phyloP scores from a whole-genome alignment of 192 early-diverging fungal species.

The Dissophora globulifera region DNA sequence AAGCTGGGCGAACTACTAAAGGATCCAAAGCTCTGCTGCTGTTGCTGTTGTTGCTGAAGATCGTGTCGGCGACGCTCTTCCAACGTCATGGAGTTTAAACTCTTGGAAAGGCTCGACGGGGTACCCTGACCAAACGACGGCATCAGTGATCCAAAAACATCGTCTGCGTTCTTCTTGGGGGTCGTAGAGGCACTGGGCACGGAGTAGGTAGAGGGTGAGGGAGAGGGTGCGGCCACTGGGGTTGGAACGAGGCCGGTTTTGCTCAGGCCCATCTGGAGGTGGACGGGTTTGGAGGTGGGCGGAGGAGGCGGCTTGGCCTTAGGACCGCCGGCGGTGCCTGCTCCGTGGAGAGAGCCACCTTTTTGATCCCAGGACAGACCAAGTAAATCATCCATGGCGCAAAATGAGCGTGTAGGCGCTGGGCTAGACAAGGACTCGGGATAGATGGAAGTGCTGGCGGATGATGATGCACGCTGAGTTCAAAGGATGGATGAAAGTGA shows the following conservation, averaged over 20 bases:
- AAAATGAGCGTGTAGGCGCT: too few relatives aligned
- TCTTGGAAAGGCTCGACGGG: constrained; percentile 16
- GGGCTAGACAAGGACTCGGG: too few relatives aligned
- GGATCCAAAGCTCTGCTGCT: constrained; percentile 12
- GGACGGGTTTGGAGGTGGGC: constrained; percentile 24
- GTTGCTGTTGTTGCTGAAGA: constrained; percentile 30
- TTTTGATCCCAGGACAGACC: constrained; percentile 49
- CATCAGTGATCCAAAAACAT: constrained; percentile 48
- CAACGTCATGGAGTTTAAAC: constrained; percentile 29
- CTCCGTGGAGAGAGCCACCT: background rate
- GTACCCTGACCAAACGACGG: constrained; percentile 27
- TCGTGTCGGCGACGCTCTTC: constrained; percentile 43
- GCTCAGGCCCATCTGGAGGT: constrained; percentile 41
- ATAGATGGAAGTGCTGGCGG: background rate
- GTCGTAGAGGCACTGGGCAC: background rate
- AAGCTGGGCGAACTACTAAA: constrained; percentile 9
- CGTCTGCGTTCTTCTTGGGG: constrained; percentile 45
- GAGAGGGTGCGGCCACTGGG: background rate
- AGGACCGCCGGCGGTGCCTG: background rate
- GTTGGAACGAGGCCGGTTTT: constrained; percentile 29
- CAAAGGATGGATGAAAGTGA: too few relatives aligned
- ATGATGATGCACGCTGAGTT: background rate
- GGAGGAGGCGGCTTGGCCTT: constrained; percentile 17
- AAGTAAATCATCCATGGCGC: constrained; percentile 40
- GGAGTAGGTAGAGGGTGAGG: background rate